Conservation (phyloP, 2,329 filamentous ascomycete species). For the Tolypocladium ovalisporum region DNA sequence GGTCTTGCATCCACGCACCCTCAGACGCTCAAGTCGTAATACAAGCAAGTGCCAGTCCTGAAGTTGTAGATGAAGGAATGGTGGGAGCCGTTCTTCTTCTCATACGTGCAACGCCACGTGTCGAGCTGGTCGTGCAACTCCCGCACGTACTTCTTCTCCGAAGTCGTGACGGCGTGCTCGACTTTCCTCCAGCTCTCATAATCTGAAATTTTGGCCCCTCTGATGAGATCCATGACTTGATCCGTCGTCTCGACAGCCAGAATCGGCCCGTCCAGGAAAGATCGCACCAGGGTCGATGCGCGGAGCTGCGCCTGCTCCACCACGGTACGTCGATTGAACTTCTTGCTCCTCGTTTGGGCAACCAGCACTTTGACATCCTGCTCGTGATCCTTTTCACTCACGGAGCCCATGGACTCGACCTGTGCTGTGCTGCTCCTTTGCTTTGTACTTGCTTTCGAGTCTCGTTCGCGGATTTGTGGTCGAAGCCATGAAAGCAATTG, state of each 20-base stretch:
- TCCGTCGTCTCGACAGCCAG: constrained; percentile 83
- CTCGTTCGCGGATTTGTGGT: constrained; percentile 69
- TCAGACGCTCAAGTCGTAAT: constrained; percentile 63
- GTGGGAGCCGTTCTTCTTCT: constrained; percentile 40
- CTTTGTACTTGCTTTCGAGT: constrained; percentile 45
- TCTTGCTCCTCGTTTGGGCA: constrained; percentile 76
- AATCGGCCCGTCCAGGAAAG: constrained; percentile 68
- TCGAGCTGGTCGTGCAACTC: constrained; percentile 71
- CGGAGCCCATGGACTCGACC: constrained; percentile 15
- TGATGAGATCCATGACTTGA: constrained; percentile 65
- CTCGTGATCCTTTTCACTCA: constrained; percentile 29
- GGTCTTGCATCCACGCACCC: not conserved
- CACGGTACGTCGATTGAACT: constrained; percentile 78
- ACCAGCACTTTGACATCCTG: constrained; percentile 79
- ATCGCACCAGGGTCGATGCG: constrained; percentile 52
- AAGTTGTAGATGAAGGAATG: constrained; percentile 92
- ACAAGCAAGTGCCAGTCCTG: constrained; percentile 69
- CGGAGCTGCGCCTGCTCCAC: constrained; percentile 64
- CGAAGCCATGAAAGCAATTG: constrained; percentile 75
- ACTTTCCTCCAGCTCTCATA: constrained; percentile 73
- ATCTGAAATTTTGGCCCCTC: constrained; percentile 65
- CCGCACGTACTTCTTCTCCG: constrained; percentile 70
- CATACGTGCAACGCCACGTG: constrained; percentile 50
- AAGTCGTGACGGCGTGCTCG: constrained; percentile 66
- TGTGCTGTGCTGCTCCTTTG: constrained; percentile 20